Evolutionary conservation across 208 protist species (phyloP).

Genomic region (Acanthamoeba royreba): DNA sequence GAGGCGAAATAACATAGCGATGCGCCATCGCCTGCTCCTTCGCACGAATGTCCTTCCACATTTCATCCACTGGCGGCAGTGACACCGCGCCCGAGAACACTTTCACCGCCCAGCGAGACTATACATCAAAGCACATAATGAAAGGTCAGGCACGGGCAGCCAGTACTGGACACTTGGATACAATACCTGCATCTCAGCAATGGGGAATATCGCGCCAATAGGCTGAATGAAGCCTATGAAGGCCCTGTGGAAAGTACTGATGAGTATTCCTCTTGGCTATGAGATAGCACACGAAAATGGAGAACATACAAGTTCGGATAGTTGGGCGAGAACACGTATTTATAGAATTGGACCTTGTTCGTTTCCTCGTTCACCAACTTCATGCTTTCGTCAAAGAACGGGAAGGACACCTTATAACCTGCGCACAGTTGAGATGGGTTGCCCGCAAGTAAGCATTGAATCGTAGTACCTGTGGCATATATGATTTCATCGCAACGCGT

Average conservation of each 20-base stretch:
- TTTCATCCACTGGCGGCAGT: not conserved
- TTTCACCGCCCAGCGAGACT: not conserved
- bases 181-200: not conserved
- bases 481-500: not conserved
- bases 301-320: not conserved
- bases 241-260: not conserved
- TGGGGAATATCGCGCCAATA: not conserved
- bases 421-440: not conserved
- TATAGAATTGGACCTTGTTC: not conserved
- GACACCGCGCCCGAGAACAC: not conserved
- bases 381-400: not conserved
- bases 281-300: not conserved
- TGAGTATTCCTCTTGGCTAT: not conserved
- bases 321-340: not conserved
- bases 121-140: not conserved
- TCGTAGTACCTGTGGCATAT: not conserved
- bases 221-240: slow-evolving; percentile 5
- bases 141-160: not conserved
- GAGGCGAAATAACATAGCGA: not conserved
- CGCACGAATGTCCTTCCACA: not conserved
- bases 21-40: not conserved
- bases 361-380: not conserved
- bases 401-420: slow-evolving; percentile 27
- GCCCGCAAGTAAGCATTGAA: not conserved
- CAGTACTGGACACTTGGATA: not conserved